Evolutionary conservation across 441 rosid species (phyloP), one percentile per base, ranked within the genome.

Genomic region (Populus hybrid): DNA sequence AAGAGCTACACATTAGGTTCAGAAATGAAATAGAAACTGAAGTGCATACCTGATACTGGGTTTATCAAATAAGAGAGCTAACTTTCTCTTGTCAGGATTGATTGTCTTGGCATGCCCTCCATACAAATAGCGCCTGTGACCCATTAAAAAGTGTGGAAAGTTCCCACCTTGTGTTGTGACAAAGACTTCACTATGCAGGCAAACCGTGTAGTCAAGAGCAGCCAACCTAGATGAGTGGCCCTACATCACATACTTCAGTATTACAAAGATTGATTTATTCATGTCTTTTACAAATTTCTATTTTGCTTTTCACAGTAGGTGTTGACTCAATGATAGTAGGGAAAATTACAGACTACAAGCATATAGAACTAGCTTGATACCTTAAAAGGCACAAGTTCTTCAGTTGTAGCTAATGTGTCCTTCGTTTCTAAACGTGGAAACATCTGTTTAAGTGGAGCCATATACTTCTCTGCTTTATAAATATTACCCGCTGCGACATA

Each of bases 131-230:
- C 96, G 97, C 75, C 99, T 87, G 73, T 94, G 99, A 79, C 99
- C 99, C 86, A 89, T 92, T 84, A 96, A 87, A 89, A 96, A 96
- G 85, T 94, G 98, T 12, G 99, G 98, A 76, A 91, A 96, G 73
- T 96, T 96, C 75, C 99, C 98, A 76, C 99, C 99, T 91, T 94
- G 99, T 28, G 99, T 94, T 21, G 98, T 92, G 83, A 92, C 93
- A 84, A 96, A 92, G 70, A 90, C 98, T 85, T 92, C 97, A 73
- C 98, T 96, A 80, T 90, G 91, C 85, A 96, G 91, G 85, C 98
- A 94, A 81, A 96, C 92, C 14, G 94, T 89, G 78, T 94, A 94
- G 76, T 96, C 98, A 34, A 96, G 93, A 42, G 98, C 99, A 79
- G 99, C 99, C 84, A 96, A 86, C 88, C 98, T 90, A 75, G 98